Conservation (phyloP, 352 stramenopile species). For the Pythium catenulatum region DNA sequence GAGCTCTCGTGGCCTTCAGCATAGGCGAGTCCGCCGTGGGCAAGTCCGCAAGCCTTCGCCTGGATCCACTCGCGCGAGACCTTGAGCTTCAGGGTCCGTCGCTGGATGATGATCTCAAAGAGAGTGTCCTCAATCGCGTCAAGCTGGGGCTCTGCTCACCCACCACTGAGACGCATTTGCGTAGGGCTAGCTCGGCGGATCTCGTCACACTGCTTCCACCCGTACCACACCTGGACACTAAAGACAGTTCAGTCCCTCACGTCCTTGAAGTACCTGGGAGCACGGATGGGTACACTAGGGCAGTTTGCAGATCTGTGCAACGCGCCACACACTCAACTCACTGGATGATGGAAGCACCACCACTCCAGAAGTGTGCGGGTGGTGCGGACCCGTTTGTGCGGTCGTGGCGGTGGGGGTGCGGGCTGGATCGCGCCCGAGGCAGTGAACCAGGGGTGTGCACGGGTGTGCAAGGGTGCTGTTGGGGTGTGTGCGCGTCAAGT, state of each 20-base stretch:
- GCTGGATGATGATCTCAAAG: conserved; percentile 21
- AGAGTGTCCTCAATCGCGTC: conserved; percentile 36
- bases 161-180: not conserved
- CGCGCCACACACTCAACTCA: too few relatives aligned
- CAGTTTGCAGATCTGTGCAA: too few relatives aligned
- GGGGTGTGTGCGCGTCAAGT: too few relatives aligned
- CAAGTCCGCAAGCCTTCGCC: not conserved
- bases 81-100: not conserved
- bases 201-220: conserved; percentile 49
- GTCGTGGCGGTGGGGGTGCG: too few relatives aligned
- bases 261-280: too few relatives aligned
- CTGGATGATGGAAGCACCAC: too few relatives aligned
- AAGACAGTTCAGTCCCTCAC: conserved; percentile 34
- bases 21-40: not conserved
- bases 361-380: too few relatives aligned
- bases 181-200: conserved; percentile 13
- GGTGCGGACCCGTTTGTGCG: too few relatives aligned
- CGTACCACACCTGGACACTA: conserved; percentile 12
- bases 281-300: too few relatives aligned
- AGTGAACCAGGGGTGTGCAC: too few relatives aligned
- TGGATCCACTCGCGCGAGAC: not conserved
- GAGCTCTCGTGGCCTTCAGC: conserved; percentile 9
- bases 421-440: too few relatives aligned
- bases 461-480: too few relatives aligned
- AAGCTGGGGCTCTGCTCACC: conserved; percentile 16